Evolutionary conservation across 2,329 filamentous ascomycete genomes (phyloP), one percentile per base, ranked within the genome.

Genomic region (Pseudocercospora cruenta): DNA sequence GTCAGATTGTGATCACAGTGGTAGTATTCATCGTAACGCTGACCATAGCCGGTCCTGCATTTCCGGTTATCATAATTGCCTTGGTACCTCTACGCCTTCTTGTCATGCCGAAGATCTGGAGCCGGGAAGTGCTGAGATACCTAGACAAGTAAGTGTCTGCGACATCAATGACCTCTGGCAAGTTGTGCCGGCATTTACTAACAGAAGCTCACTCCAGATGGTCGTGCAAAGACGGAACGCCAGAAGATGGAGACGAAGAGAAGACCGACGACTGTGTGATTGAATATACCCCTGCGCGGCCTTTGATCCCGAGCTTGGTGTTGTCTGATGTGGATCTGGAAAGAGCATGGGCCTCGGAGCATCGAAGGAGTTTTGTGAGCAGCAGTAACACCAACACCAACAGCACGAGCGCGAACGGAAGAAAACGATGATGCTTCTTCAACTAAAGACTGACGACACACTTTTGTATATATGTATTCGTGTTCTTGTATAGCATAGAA

Each of bases 1-100:
- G 84, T 0, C 87, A 90, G 74, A 83, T 90, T 24, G 69, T 85
- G 1, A 76, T 88, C 53, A 88, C 88, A 2, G 82, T 83, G 0
- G 80, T 84, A 4, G 85, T 90, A n/a, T 90, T 90, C 71, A 84
- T 86, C 36, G 77, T 89, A 16, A 90, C 87, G 0, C 79, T 90
- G 60, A 90, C 87, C 0, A 82, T 85, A n/a, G 87, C 84, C 0
- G 87, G 87, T 0, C 87, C 87, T 0, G 86, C 84, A 0, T 90
- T 90, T 69, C 88, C 88, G 0, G 78, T 90, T 7, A 82, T 90
- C 26, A 88, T 90, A 66, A 86, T 90, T 61, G 82, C 84, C 5
- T 76, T 90, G n/a, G 87, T 90, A 1, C 88, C 88, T 0, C 80
- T 88, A n/a, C 80, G 88, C 10, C 74, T 90, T 8, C 78, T 84